A percentile compares a stretch with the other conserved stretches of the same genome.
Conservation (phyloP, 139 green algal species). For the Coelastrella sp. region DNA sequence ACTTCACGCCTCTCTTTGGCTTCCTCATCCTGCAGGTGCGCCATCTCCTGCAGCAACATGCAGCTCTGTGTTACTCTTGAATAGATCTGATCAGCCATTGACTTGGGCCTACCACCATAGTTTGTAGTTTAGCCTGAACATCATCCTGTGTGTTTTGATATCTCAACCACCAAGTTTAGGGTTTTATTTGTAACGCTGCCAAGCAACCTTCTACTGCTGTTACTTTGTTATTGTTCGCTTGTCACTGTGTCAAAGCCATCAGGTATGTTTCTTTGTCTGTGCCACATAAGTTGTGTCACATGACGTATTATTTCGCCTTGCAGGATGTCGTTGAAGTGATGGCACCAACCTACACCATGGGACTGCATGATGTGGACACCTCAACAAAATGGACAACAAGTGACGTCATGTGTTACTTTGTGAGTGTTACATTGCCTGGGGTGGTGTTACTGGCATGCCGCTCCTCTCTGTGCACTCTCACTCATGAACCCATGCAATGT, state of each 20-base stretch:
- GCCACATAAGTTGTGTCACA: not conserved
- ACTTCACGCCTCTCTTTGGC: conserved; percentile 97
- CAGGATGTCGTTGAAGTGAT: conserved; percentile 79
- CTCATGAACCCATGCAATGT: too few species aligned
- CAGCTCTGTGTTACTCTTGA: too few species aligned
- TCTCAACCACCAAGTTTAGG: too few species aligned
- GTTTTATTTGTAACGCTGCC: too few species aligned
- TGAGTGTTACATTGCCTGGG: not conserved
- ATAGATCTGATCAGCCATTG: too few species aligned
- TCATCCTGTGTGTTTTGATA: too few species aligned
- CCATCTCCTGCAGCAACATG: not conserved
- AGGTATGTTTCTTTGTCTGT: too few species aligned
- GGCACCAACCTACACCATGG: conserved; percentile 71
- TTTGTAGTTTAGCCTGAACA: too few species aligned
- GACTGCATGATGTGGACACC: conserved; percentile 64
- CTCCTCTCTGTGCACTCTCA: too few species aligned
- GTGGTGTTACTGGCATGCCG: too few species aligned
- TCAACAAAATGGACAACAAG: conserved; percentile 70
- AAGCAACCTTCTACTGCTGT: not conserved
- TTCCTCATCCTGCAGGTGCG: conserved; percentile 96
- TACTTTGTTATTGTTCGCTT: not conserved
- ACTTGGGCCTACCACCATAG: too few species aligned
- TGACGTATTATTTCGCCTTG: not conserved
- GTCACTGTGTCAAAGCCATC: too few species aligned
- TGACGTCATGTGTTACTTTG: conserved; percentile 77